Evolutionary conservation across 352 stramenopile species (phyloP), one percentile per base, ranked within the genome.

Genomic region (Globisporangium cylindrosporum): DNA sequence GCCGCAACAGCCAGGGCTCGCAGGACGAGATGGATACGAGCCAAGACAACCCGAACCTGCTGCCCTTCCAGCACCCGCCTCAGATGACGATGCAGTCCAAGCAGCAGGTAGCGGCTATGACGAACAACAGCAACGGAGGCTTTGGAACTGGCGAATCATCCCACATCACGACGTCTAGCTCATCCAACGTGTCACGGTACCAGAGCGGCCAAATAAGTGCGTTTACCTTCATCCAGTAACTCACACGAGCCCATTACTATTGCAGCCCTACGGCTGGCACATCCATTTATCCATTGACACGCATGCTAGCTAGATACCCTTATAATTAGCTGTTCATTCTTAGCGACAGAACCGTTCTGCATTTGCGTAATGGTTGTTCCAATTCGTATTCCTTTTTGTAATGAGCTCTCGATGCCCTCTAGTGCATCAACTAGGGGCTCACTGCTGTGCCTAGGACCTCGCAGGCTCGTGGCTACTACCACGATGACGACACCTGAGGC

Each of bases 11-110:
- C 62, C 60, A 78, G 25, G 68, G 73, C 14, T 32, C 25, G 0
- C 53, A 71, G 0, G 24, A 68, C 9, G 72, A 72, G 7, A 51
- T 67, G 1, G 65, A 68, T 48, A 20, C 6, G 15, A 9, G 15
- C 4, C 4, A n/a, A n/a, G 15, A 22, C 22, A 79, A 78, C 41
- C 68, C 76, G 14, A 70, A 73, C 53, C 5, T 73, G 53, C 75
- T 85, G 69, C 71, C 73, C 12, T 82, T 73, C 69, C 72, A 81
- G 72, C 15, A n/a, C 7, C 10, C 56, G 4, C 56, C 56, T 4
- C 29, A 61, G 32, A 32, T 61, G 29, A 46, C 22, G 15, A 74
- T 69, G 43, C 48, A 51, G 48, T 7, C 59, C n/a, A 70, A 66
- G 57, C 14, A 41, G n/a, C 32, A 38, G 20, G 7, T 46, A 8